Base-by-base conservation (phyloP, 2,329 filamentous ascomycete species). In the Penicillium occitanis region DNA sequence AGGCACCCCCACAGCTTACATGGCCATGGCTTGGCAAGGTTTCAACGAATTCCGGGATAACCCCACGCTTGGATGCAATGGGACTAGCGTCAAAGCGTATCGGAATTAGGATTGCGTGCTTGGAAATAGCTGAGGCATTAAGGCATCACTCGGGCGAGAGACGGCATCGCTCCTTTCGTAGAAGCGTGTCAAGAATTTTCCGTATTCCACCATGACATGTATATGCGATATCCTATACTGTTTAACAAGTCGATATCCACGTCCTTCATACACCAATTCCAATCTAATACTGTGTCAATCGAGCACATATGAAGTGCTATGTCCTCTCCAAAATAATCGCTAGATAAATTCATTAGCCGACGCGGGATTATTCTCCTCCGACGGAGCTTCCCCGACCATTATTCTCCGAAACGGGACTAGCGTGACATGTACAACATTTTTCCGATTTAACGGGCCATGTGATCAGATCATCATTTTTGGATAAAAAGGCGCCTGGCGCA, bases 321-420 rank as follows among this genome's bases (percentile, higher is more conserved):
- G 5, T 42, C 40, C 17, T 42, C 19, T 19, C 19, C 19, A 19
- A 19, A 19, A 19, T 7, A 42, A n/a, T 10, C 1, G 8, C 44
- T 48, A 19, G 7, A 5, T 19, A 22, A 13, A 30, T 53, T 11
- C 30, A 37, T 57, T 50, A 50, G 42, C 59, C 42, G 59, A 44
- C 10, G 59, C 42, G 58, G 42, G 17, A 61, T 35, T 60, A 28
- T 46, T 48, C 58, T 60, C 5, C 42, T 50, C 57, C 57, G 57
- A 53, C 50, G 28, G 25, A 33, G 17, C 25, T 51, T 30, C 25
- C 1, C 48, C 50, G 50, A 33, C 50, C 25, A 6, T 53, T n/a
- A 33, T 30, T 53, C 25, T 33, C 53, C 53, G 11, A 14, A 22
- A 22, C 30, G 4, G 53, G 30, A 22, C 50, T 53, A 53, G 50